Evolutionary conservation across 1,284 basidiomycete genomes (phyloP), one percentile per base, ranked within the genome.

Genomic region (Cystobasidium sp.): DNA sequence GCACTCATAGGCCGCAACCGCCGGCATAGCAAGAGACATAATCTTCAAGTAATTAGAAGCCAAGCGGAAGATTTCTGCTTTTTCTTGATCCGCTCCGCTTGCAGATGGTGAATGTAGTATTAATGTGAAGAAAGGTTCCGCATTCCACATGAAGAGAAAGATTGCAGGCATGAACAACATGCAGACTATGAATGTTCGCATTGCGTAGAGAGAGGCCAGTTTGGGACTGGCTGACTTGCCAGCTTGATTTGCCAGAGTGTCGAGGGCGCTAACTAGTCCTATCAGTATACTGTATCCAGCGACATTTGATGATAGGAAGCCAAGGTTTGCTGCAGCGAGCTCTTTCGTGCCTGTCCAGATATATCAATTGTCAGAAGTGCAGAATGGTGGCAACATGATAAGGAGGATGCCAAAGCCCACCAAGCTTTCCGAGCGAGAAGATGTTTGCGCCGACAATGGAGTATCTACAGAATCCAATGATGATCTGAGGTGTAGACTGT

Each of bases 1-100:
- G 55, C 77, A 76, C 75, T 78, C 81, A 61, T 77, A 81, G 8
- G 81, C 84, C 0, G 89, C 87, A 81, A 96, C 97, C 0, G 92
- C 94, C 12, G 96, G 96, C 41, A 98, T 85, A 68, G 93, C 93
- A 10, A 95, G 82, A 0, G 88, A 88, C 9, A 93, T 85, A 84
- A 88, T 92, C 66, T 87, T 87, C 53, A 97, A 86, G 67, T 80
- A 97, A 3, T 88, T 75, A 0, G 88, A 87, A 0, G 94, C 94
- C 9, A 90, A 86, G 47, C 84, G 85, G 0, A 95, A 92, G 3
- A 99, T 92, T 74, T 91, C 89, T 0, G 90, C 88, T 65, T 96
- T 92, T 85, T 97, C 95, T 61, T 87, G 95, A 58, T 87, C 66
- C 31, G 31, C 31, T 31, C 31, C 31, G 5, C 31, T 31, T 31